Base-by-base conservation (phyloP, 805 yeast genomes). In the Saturnispora galanensis region DNA sequence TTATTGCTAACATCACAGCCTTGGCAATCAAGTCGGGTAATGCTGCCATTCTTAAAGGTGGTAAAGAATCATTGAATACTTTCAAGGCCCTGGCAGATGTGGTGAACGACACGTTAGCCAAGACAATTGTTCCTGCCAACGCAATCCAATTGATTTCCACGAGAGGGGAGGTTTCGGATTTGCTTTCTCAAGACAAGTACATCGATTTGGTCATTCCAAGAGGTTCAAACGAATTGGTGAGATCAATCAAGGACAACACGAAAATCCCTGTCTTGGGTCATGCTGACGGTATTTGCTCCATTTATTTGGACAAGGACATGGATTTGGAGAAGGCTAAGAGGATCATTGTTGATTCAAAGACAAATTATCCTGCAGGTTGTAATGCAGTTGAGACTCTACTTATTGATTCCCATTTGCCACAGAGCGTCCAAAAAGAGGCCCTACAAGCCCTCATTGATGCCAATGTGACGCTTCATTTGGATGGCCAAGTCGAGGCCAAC, bases 341-440 rank as follows among this genome's bases (percentile, higher is more conserved):
- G 46, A 77, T 93, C 29, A 70, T 79, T 5, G 75, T 86, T 26
- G 99, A 93, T 63, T 75, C 96, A 4, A 93, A 93, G 65, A 87
- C 96, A 0, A 89, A 88, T 63, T 93, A 93, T 60, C 97, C 97
- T 40, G 98, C 98, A 10, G 99, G 96, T n/a, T 93, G 99, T 64
- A 93, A 93, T 61, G 97, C 98, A 7, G 90, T 77, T 45, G 99
- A 93, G 63, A 86, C 93, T 31, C 64, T 93, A 29, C 71, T 93
- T 46, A 64, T 94, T 39, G 74, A 82, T 62, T 65, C 69, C 41
- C 58, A 53, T 47, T 60, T 60, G 52, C 50, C 69, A 2, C 49
- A 60, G 2, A 47, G 45, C n/a, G 42, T 36, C 15, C 53, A 51
- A 42, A 39, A 40, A 13, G 45, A 49, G 12, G 40, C 64, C 5